Base-by-base conservation (phyloP, 1,284 basidiomycete genomes). In the Porogramme epimiltina region DNA sequence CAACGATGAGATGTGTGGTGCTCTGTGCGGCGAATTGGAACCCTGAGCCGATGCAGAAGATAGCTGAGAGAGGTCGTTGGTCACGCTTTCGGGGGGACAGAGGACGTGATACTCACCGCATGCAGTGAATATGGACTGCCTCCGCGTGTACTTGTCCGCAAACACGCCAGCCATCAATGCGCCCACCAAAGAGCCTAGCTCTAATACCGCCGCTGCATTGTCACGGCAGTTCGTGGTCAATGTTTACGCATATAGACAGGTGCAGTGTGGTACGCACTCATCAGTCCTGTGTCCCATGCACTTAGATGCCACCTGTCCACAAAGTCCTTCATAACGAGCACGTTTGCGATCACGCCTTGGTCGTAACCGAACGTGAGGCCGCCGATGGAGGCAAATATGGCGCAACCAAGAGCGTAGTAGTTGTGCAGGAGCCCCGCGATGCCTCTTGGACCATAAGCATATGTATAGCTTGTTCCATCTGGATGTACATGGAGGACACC, bases 281-380 rank as follows among this genome's bases (percentile, higher is more conserved):
- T 86, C 13, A 81, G 69, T 3, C 89, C 89, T 62, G 83, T 86
- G 67, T 89, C 80, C 72, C 86, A 77, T 9, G 88, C 79, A 16
- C 81, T 81, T 11, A 89, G 73, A 6, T 85, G 86, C 80, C 82
- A 91, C 11, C 82, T 75, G 45, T 68, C 59, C 26, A 78, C 58
- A 60, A 93, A 92, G 57, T 89, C 84, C 43, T 75, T 72, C 89
- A 92, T 93, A n/a, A 90, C 87, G 15, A 93, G 76, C 8, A 93
- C 83, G 66, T 91, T 91, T 3, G 89, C 86, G 58, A 91, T 88
- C 24, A 72, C 71, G 33, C 73, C 76, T 59, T 78, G 72, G 62
- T 74, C 73, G 53, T 74, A 76, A 4, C 90, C 90, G 67, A 93
- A 93, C 22, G 87, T 81, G 42, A 92, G 66, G 0, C 91, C 89